Base-by-base conservation (phyloP, 345 rosid species). In the Ailanthus altissimus region DNA sequence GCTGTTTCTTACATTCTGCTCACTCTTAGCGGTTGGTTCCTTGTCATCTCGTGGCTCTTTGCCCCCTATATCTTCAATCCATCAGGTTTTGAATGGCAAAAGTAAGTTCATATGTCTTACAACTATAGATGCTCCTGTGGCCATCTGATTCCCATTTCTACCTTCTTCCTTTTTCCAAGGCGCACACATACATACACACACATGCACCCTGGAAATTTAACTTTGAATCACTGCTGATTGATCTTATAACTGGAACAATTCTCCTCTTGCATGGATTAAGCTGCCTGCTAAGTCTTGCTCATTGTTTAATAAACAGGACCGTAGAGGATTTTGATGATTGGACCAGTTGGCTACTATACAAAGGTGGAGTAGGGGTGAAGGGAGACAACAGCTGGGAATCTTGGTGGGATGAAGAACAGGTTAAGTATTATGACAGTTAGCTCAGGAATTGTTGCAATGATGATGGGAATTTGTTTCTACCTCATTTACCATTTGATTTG, bases 331-430 rank as follows among this genome's bases (percentile, higher is more conserved):
- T 96, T 85, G 99, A 96, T 77, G 89, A 96, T 81, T 96, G 98
- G 99, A 85, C 91, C 72, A 88, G 87, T 85, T 96, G 99, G 99
- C 97, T 96, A 82, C 84, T 96, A 72, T 96, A 96, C 82, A 96
- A 89, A 92, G 99, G 99, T 78, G 99, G 99, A 72, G 97, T 96
- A 5, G 99, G 99, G 63, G 94, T 96, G 79, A 96, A 93, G 86
- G 98, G 99, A 74, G 99, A 96, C 72, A 84, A 86, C 73, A 96
- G 98, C 87, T 96, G 99, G 99, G 99, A 96, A 83, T 88, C 97
- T 54, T 96, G 99, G 99, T 96, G 99, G 98, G 92, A 92, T 42
- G 99, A 96, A 83, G 98, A 96, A 67, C 99, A 93, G 98, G 99
- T 92, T 78, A 77, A 16, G 72, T 56, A 36, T 69, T 58, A n/a